Base-by-base conservation (phyloP, 2,329 filamentous ascomycete genomes). In the Raffaelea arxii region DNA sequence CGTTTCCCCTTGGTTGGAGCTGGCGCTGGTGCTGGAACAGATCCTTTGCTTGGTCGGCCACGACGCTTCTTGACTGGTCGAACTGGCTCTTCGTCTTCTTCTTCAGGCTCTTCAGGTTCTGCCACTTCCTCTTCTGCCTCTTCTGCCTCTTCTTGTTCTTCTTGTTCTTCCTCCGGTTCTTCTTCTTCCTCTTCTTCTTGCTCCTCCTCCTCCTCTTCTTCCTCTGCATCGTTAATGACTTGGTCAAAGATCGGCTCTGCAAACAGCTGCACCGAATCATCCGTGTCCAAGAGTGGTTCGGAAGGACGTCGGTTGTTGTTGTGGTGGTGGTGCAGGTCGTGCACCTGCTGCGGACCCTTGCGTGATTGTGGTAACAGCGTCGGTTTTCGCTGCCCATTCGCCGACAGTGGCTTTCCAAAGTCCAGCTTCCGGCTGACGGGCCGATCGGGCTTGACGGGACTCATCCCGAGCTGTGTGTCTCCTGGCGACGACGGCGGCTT, bases 361-460 rank as follows among this genome's bases (percentile, higher is more conserved):
- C n/a, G n/a, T n/a, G n/a, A n/a, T n/a, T n/a, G n/a, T n/a, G 32
- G 32, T 5, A 43, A 25, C 11, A 44, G 43, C 14, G 30, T 41
- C 11, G 48, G 51, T 22, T 48, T 41, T 11, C 59, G 54, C 38
- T 58, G 53, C n/a, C 54, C 52, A 4, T 52, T 48, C 4, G 55
- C 49, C 25, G 54, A 51, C 16, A 51, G 45, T 4, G 47, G 45
- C 56, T 58, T 57, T 25, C 59, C 58, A 48, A 80, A 82, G 56
- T 82, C 68, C 9, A 84, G 63, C 36, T 65, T 68, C 46, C 78
- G 70, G 47, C 70, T 76, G 14, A 79, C 71, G 4, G 68, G 65
- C 22, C 59, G 58, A 11, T 62, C 58, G 4, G 68, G 65, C 22
- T 59, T 58, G 12, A 62, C 58, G 22, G 60, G 60, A 5, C 55